Evolutionary conservation across 306 rosid species (phyloP).

Genomic region (Gynostemma pentaphyllum): DNA sequence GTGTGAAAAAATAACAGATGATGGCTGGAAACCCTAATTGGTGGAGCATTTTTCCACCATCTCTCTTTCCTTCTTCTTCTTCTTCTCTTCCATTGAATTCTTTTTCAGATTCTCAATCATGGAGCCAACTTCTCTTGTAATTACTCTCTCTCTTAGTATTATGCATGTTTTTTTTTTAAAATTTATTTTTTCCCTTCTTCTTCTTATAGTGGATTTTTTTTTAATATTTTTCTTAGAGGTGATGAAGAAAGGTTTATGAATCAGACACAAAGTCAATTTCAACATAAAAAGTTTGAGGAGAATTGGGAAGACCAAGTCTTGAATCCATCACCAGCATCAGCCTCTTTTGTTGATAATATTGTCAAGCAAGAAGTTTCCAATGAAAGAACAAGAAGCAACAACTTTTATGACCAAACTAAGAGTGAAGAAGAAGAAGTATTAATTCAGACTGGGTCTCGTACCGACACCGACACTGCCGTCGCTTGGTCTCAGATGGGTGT

Average conservation of each 20-base stretch:
- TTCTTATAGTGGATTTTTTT: background rate
- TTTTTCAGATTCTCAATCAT: constrained; percentile 59
- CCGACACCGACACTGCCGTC: background rate
- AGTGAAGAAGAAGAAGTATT: background rate
- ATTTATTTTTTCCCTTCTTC: background rate
- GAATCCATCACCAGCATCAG: constrained; percentile 24
- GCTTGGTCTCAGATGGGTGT: constrained; percentile 45
- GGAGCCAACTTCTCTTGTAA: constrained; percentile 89
- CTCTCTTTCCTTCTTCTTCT: constrained; percentile 40
- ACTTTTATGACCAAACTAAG: background rate
- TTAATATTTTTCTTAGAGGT: constrained; percentile 1
- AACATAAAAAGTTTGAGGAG: constrained; percentile 45
- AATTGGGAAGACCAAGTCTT: constrained; percentile 55
- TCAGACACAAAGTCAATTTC: constrained; percentile 28
- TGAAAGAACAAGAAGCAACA: background rate
- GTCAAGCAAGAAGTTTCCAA: constrained; percentile 34
- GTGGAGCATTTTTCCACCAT: constrained; percentile 77
- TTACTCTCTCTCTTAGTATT: constrained; percentile 3
- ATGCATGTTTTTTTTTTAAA: background rate
- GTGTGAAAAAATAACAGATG: no score
- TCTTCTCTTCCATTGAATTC: constrained; percentile 36
- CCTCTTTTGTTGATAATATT: constrained; percentile 18
- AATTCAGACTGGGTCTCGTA: constrained; percentile 21
- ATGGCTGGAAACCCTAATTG: constrained; percentile 93
- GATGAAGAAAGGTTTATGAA: constrained; percentile 48